Evolutionary conservation across 2,329 filamentous ascomycete species (phyloP).

Genomic region (Exophiala sp.): DNA sequence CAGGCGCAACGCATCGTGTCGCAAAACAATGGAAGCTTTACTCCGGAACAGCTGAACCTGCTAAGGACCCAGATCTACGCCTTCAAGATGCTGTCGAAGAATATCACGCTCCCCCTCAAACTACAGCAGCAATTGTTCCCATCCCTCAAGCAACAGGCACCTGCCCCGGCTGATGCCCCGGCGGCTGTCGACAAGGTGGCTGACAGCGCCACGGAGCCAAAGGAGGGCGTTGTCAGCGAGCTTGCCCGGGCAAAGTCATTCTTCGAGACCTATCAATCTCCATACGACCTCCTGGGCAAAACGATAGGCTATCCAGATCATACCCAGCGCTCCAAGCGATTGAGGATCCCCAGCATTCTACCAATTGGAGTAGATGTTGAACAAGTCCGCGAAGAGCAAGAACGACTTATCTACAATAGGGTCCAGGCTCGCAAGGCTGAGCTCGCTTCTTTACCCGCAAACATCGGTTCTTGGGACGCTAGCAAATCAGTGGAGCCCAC

Average conservation of each 20-base stretch:
- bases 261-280: constrained; percentile 71
- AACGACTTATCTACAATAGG: constrained; percentile 82
- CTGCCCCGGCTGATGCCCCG: constrained; percentile 30
- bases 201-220: constrained; percentile 31
- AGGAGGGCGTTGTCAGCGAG: constrained; percentile 30
- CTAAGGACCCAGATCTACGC: constrained; percentile 82
- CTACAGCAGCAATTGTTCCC: constrained; percentile 76
- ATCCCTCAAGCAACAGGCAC: constrained; percentile 45
- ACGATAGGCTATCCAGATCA: constrained; percentile 76
- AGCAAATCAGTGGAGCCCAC: constrained; percentile 62
- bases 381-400: constrained; percentile 76
- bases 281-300: constrained; percentile 54
- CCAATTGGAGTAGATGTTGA: constrained; percentile 84
- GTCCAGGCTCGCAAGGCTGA: constrained; percentile 80
- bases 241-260: constrained; percentile 33
- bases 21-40: constrained; percentile 54
- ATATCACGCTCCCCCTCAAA: constrained; percentile 68
- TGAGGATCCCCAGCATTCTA: constrained; percentile 80
- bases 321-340: constrained; percentile 65
- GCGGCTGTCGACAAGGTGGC: constrained; percentile 35
- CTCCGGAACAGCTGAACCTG: constrained; percentile 68
- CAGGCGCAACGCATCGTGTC: constrained; percentile 28
- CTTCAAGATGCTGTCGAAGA: constrained; percentile 85
- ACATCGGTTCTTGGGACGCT: constrained; percentile 80
- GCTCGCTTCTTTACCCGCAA: constrained; percentile 74